Evolutionary conservation across 345 rosid species (phyloP).

Genomic region (Ceriops decandra): DNA sequence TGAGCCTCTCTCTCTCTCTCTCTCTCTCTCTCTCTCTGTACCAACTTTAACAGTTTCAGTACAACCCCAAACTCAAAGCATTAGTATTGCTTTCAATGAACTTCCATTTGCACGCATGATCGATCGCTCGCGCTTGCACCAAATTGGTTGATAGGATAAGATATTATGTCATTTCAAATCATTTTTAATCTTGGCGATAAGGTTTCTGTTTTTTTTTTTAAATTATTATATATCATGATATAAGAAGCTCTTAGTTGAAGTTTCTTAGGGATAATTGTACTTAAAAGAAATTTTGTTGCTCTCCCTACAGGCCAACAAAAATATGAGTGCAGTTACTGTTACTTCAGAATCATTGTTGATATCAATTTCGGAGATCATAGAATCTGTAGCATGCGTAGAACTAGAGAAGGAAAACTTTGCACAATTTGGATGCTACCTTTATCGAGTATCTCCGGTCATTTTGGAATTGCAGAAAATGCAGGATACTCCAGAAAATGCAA

Average conservation of each 20-base stretch:
- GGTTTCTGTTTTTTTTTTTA: too few relatives aligned
- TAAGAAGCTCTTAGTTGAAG: slow-evolving; percentile 1
- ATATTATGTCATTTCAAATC: too few relatives aligned
- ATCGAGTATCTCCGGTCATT: slow-evolving; percentile 53
- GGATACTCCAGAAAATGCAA: slow-evolving; percentile 32
- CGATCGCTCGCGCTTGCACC: too few relatives aligned
- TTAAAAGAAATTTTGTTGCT: neutral
- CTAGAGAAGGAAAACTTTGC: slow-evolving; percentile 42
- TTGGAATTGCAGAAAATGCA: slow-evolving; percentile 63
- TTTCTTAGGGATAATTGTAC: slow-evolving; percentile 4
- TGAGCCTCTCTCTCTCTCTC: slow-evolving; percentile 20
- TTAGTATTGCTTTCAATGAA: neutral
- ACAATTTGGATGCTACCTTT: slow-evolving; percentile 58
- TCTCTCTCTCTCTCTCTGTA: neutral
- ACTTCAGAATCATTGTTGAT: slow-evolving; percentile 38
- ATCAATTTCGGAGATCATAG: slow-evolving; percentile 51
- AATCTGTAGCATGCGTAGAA: slow-evolving; percentile 34
- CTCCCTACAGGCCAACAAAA: slow-evolving; percentile 40
- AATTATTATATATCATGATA: too few relatives aligned
- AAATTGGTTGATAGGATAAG: too few relatives aligned
- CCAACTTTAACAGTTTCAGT: neutral
- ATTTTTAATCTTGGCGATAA: too few relatives aligned
- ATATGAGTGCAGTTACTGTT: slow-evolving; percentile 21
- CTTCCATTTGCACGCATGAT: too few relatives aligned
- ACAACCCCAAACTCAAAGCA: neutral